phyloP scores from a whole-genome alignment of 1,284 basidiomycete species.

The Ganoderma lucidum region DNA sequence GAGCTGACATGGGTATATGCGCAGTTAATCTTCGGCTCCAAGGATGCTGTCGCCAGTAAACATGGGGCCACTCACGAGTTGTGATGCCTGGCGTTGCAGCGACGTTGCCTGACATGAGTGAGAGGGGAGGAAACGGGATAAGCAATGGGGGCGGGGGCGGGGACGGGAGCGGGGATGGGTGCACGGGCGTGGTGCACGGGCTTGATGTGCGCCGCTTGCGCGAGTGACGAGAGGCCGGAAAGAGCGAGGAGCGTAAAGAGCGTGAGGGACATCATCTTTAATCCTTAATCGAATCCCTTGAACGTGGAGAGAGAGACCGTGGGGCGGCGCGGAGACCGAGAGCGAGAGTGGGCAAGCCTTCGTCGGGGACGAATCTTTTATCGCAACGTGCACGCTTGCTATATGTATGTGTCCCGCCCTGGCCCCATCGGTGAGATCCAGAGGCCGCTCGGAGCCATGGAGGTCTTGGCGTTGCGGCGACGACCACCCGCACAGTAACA shows the following conservation, averaged over 20 bases:
- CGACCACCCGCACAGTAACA: not conserved
- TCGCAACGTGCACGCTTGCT: not conserved
- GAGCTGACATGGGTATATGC: not conserved
- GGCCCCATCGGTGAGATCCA: not conserved
- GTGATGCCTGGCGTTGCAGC: not conserved
- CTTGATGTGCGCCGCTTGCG: constrained; percentile 8
- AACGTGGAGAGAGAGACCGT: constrained; percentile 5
- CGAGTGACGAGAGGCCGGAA: constrained; percentile 4
- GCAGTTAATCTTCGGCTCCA: not conserved
- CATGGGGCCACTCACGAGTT: not conserved
- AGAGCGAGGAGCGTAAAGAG: constrained; percentile 14
- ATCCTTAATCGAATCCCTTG: not conserved
- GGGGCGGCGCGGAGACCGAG: constrained; percentile 1
- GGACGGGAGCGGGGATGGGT: constrained; percentile 1
- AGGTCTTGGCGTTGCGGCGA: not conserved
- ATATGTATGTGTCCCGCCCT: not conserved
- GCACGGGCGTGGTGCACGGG: constrained; percentile 3
- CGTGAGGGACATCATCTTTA: constrained; percentile 8
- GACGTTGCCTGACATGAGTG: not conserved
- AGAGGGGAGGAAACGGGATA: not conserved
- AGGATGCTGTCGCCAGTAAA: not conserved
- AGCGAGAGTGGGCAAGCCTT: constrained; percentile 7
- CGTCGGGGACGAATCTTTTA: not conserved
- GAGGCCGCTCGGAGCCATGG: not conserved
- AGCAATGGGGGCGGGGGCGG: not conserved